A percentile compares a stretch with the other conserved stretches of the same genome.
Evolutionary conservation across 208 protist genomes (phyloP).

Genomic region (Crithidia expoeki): DNA sequence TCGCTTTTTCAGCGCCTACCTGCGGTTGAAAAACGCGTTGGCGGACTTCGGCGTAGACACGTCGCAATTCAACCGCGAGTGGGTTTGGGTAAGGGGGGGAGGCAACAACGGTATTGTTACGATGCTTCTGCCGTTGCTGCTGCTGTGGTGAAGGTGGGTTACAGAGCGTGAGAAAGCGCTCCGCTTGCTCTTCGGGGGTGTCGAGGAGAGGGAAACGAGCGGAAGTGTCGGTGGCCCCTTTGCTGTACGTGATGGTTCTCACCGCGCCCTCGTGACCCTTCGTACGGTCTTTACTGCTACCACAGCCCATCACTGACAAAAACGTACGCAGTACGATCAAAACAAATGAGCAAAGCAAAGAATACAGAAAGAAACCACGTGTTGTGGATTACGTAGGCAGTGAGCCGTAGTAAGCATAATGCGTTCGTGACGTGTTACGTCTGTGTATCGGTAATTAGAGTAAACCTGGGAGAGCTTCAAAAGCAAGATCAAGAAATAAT

Average conservation of each 20-base stretch:
- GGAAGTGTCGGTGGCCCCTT: not conserved
- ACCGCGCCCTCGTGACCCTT: not conserved
- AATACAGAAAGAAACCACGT: not conserved
- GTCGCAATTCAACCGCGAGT: conserved; percentile 8
- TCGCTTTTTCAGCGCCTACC: not conserved
- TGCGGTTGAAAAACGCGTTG: conserved; percentile 6
- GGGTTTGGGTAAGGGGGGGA: not conserved
- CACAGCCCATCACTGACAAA: conserved; percentile 17
- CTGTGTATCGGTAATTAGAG: too few species aligned
- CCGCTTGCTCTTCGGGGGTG: conserved; percentile 16
- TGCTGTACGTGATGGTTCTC: not conserved
- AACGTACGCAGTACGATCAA: too few species aligned
- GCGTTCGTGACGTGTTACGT: too few species aligned
- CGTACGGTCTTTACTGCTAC: conserved; percentile 2
- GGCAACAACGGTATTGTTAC: not conserved
- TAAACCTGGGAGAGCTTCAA: too few species aligned
- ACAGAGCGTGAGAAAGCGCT: conserved; percentile 7
- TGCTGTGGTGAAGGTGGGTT: not conserved
- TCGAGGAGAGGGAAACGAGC: conserved; percentile 13
- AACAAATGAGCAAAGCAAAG: conserved; percentile 6
- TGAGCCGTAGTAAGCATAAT: too few species aligned
- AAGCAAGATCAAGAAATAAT: too few species aligned
- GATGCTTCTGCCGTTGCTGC: not conserved
- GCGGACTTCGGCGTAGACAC: conserved; percentile 9
- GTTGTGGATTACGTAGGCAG: too few species aligned